Percentiles rank a stretch among this genome's conserved stretches.
Conservation (phyloP, 441 rosid genomes). For the Erodium texanum region DNA sequence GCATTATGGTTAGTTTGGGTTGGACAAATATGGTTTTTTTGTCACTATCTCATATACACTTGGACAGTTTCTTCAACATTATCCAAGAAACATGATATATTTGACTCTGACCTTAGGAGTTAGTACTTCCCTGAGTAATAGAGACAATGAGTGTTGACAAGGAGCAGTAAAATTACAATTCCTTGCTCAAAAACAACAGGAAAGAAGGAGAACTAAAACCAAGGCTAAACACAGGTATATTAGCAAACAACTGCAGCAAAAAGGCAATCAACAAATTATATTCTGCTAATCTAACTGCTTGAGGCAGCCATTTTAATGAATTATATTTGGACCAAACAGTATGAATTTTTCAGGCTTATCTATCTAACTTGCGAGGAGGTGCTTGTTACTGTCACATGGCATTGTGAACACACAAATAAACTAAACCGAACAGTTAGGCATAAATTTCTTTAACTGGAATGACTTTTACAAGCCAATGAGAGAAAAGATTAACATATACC, state of each 20-base stretch:
- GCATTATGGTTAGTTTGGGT: too few relatives aligned
- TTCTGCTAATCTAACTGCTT: background rate
- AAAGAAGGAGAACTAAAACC: background rate
- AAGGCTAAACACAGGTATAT: background rate
- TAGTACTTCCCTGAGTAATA: background rate
- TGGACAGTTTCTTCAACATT: background rate
- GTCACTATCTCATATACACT: too few relatives aligned
- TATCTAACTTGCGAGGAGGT: background rate
- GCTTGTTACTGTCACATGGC: background rate
- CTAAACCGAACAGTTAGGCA: background rate
- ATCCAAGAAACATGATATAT: background rate
- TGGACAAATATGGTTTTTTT: too few relatives aligned
- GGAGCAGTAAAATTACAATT: background rate
- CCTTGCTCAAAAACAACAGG: background rate
- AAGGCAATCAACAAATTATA: background rate
- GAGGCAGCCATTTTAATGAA: too few relatives aligned
- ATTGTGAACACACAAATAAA: background rate
- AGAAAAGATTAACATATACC: constrained; percentile 2
- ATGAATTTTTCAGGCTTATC: background rate
- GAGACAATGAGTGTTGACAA: background rate
- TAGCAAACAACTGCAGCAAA: background rate
- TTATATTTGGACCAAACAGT: too few relatives aligned
- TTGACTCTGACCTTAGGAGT: background rate
- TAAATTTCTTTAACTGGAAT: constrained; percentile 8
- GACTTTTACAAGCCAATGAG: constrained; percentile 11